phyloP scores from a whole-genome alignment of 202 grass and related monocot species.

The Carex arenaria region DNA sequence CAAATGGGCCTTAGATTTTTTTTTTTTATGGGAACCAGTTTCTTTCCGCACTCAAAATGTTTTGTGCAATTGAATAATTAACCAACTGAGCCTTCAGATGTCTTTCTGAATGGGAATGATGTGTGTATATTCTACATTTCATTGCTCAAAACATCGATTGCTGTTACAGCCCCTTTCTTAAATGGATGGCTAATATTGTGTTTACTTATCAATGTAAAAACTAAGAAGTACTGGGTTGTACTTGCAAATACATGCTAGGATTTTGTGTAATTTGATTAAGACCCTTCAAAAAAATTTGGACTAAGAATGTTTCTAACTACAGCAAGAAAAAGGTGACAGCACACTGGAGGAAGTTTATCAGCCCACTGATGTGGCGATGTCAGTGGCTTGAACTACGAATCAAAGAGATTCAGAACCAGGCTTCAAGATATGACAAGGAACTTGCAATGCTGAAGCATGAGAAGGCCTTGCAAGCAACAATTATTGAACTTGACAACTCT shows the following conservation, averaged over 20 bases:
- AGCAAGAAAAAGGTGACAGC: constrained; percentile 92
- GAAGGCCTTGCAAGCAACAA: constrained; percentile 86
- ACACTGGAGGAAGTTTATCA: constrained; percentile 84
- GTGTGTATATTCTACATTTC: not conserved
- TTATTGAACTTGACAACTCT: constrained; percentile 84
- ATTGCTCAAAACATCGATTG: not conserved
- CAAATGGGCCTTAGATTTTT: no score
- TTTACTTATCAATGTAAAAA: not conserved
- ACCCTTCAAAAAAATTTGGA: not conserved
- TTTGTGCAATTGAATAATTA: constrained; percentile 1
- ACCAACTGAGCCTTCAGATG: constrained; percentile 1
- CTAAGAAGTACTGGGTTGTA: not conserved
- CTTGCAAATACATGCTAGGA: not conserved
- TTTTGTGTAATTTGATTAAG: not conserved
- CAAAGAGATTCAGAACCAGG: constrained; percentile 70
- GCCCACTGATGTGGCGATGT: constrained; percentile 77
- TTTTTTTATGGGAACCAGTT: not conserved
- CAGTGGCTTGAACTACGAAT: constrained; percentile 84
- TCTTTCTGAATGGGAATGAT: constrained; percentile 1
- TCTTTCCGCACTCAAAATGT: not conserved
- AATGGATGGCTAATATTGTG: constrained; percentile 8
- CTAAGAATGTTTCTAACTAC: constrained; percentile 19
- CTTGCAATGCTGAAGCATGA: constrained; percentile 74
- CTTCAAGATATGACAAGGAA: constrained; percentile 77
- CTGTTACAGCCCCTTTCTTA: not conserved